These are phyloP conservation scores for Silene latifolia DNA, from an alignment of 148 eudicot species.

Conservation along the genomic window DNA sequence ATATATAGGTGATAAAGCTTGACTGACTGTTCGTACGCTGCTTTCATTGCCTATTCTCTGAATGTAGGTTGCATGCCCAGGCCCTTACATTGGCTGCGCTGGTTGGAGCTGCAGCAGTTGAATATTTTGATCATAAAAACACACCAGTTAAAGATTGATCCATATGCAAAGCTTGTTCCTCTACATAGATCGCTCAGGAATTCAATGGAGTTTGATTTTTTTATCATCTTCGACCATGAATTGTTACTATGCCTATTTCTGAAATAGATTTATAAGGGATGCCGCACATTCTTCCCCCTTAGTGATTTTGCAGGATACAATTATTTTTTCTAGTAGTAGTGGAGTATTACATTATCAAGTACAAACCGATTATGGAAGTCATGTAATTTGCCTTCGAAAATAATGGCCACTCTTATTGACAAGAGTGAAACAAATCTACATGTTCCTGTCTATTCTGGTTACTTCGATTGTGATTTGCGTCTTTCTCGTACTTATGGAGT, in stretches of 20 bases:
- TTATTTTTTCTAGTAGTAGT: neutral
- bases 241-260: neutral
- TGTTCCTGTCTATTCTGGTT: neutral
- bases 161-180: slow-evolving; percentile 45
- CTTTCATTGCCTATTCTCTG: neutral
- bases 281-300: neutral
- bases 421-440: neutral
- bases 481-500: too few relatives aligned
- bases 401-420: neutral
- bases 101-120: slow-evolving; percentile 72
- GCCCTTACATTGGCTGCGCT: slow-evolving; percentile 77
- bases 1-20: neutral
- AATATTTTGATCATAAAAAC: slow-evolving; percentile 59
- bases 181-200: slow-evolving; percentile 43
- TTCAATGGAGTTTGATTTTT: slow-evolving; percentile 6
- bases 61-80: slow-evolving; percentile 68
- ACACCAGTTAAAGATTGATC: slow-evolving; percentile 41
- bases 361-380: neutral
- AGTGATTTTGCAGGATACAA: neutral
- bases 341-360: neutral
- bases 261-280: neutral
- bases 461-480: neutral
- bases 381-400: neutral
- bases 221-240: neutral
- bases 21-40: neutral